These are phyloP conservation scores for Aspergillus ochraceoroseus DNA, from an alignment of 2,329 filamentous ascomycete genomes.

Conservation along the genomic window DNA sequence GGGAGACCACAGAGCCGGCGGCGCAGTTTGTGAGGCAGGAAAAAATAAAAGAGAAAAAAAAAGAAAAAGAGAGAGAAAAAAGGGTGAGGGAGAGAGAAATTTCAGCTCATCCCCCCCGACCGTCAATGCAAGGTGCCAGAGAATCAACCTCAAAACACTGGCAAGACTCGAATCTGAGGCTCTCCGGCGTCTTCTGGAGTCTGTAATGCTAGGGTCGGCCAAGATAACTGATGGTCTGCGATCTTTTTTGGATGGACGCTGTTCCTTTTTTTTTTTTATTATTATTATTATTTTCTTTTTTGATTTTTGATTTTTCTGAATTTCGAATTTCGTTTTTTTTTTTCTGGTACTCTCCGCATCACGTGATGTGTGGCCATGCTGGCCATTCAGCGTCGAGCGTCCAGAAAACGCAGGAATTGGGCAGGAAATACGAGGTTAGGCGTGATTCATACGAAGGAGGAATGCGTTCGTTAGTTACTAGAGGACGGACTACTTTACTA, in stretches of 20 bases:
- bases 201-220: conserved; percentile 13
- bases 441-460: no score
- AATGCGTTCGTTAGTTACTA: no score
- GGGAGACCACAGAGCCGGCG: conserved; percentile 3
- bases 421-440: conserved; percentile 6
- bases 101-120: conserved; percentile 14
- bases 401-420: conserved; percentile 9
- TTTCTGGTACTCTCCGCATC: conserved; percentile 12
- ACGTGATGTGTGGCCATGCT: conserved; percentile 18
- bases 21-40: conserved; percentile 9
- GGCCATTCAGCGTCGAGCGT: conserved; percentile 16
- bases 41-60: conserved; percentile 4
- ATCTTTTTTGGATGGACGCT: conserved; percentile 18
- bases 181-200: conserved; percentile 9
- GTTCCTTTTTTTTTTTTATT: conserved; percentile 19
- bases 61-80: conserved; percentile 6
- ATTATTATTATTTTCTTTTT: conserved; percentile 18
- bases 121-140: conserved; percentile 12
- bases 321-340: conserved; percentile 22
- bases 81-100: conserved; percentile 6
- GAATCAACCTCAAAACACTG: no score
- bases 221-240: conserved; percentile 18
- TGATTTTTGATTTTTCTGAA: conserved; percentile 19
- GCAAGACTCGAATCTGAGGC: conserved; percentile 1
- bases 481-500: no score